Evolutionary conservation across 345 rosid species (phyloP), one percentile per base, ranked within the genome.

Genomic region (Ailanthus altissimus): DNA sequence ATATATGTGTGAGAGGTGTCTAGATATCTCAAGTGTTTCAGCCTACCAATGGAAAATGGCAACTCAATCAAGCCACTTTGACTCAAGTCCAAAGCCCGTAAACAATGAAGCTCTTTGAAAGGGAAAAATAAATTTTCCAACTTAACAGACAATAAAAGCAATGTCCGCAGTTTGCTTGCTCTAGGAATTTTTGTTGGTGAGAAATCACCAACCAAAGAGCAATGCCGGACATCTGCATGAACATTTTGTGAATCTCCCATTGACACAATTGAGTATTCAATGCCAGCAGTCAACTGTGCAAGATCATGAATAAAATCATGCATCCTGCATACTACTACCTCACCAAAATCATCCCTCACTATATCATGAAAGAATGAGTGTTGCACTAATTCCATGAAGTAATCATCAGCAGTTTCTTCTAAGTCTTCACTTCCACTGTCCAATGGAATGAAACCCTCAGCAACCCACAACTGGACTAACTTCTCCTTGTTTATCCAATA

Each of bases 381-480:
- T 2, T 57, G 70, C 59, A 70, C 58, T 49, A 82, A 26, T 47
- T 68, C 71, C 32, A 36, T 57, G 58, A 76, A 83, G 65, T 66
- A 83, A 16, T 54, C 77, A 8, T 61, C 8, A 1, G 82, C 84
- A 20, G 58, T 23, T 23, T 80, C 79, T 60, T 85, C 75, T 13
- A 75, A 11, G 28, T 43, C 53, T 23, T 54, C n/a, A 23, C 40
- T 73, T 50, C 32, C 26, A n/a, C 40, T 16, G 25, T 43, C 16
- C 54, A 28, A 15, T 42, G 15, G 47, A 45, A 59, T 25, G 57
- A 80, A 70, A 0, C 88, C 82, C 47, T 78, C 84, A 13, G 82
- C 79, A 61, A 56, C 65, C 84, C 84, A 82, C 60, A 78, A 51
- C 15, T 51, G 71, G 38, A 78, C n/a, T 62, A 83, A 63, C 45